Evolutionary conservation across 2,329 filamentous ascomycete genomes (phyloP), one percentile per base, ranked within the genome.

Genomic region (Didymella lethalis): DNA sequence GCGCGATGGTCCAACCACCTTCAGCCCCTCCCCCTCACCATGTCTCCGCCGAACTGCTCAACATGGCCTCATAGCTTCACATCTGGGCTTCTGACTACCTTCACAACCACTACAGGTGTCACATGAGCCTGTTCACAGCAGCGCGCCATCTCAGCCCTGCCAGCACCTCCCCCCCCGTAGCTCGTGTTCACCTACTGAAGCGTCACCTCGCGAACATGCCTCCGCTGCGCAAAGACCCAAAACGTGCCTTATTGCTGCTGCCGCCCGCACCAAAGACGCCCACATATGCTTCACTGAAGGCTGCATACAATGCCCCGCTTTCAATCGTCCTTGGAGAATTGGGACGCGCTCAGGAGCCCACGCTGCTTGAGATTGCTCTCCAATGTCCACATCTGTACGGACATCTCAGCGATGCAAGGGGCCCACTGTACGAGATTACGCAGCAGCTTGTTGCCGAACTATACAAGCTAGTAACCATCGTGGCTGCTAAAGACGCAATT

Each of bases 381-480:
- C 84, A 85, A 2, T 85, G 85, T 47, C 86, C 88, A 2, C 81
- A 89, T 50, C 82, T 93, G 12, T 78, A 82, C 46, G 83, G 85
- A 20, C 78, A 78, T 31, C 79, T 81, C 25, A 77, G 79, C 23
- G 77, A 78, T 29, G 81, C 84, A 45, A 83, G 85, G 66, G 80
- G 84, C 25, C 79, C 85, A 45, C 80, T 85, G 18, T 96, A 93
- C 84, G 73, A 82, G 32, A 78, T 83, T n/a, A 85, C 88, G 0
- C 92, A 97, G 76, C 82, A 84, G n/a, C 81, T 94, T 5, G 79
- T 97, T 23, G 90, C 90, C 2, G 85, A 86, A 26, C 74, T 96
- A 25, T 98, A 98, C 82, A 88, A 88, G 68, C 83, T 97, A 48
- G 81, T 95, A 55, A 89, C 89, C 32, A 80, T 88, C 45, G 81